Evolutionary conservation across 345 rosid species (phyloP).

Genomic region (Viola odorata): DNA sequence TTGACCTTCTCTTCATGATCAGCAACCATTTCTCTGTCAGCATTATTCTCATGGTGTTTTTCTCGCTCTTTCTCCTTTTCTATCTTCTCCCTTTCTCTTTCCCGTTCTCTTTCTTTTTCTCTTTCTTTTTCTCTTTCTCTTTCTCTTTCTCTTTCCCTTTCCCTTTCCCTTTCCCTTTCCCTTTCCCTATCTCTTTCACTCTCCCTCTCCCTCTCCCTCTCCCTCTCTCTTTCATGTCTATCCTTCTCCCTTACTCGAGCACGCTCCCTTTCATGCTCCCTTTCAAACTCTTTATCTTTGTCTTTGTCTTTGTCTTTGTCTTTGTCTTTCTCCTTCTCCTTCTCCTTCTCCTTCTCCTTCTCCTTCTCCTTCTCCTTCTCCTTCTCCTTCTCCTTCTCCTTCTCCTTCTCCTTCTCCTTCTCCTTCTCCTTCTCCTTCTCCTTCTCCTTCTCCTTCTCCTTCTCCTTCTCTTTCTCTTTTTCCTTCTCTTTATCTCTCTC

Average conservation of each 20-base stretch:
- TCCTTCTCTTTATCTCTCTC: constrained; percentile 32
- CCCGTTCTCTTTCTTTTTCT: constrained; percentile 58
- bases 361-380: constrained; percentile 41
- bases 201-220: constrained; percentile 48
- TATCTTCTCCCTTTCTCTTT: constrained; percentile 38
- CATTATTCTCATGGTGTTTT: constrained; percentile 52
- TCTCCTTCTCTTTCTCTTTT: not conserved
- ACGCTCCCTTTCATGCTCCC: constrained; percentile 56
- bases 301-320: constrained; percentile 12
- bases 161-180: constrained; percentile 47
- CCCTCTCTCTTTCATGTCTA: constrained; percentile 61
- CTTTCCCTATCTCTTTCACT: constrained; percentile 34
- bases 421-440: not conserved
- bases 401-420: constrained; percentile 3
- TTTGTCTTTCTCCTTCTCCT: not conserved
- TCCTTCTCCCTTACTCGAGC: constrained; percentile 65
- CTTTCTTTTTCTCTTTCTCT: constrained; percentile 68
- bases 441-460: not conserved
- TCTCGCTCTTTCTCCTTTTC: constrained; percentile 62
- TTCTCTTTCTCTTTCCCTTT: constrained; percentile 50
- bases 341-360: not conserved
- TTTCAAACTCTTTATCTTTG: constrained; percentile 40
- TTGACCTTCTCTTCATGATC: constrained; percentile 50
- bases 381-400: constrained; percentile 56
- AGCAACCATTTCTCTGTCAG: constrained; percentile 39